Evolutionary conservation across 306 rosid species (phyloP).

Genomic region (Dalbergia oliveri): DNA sequence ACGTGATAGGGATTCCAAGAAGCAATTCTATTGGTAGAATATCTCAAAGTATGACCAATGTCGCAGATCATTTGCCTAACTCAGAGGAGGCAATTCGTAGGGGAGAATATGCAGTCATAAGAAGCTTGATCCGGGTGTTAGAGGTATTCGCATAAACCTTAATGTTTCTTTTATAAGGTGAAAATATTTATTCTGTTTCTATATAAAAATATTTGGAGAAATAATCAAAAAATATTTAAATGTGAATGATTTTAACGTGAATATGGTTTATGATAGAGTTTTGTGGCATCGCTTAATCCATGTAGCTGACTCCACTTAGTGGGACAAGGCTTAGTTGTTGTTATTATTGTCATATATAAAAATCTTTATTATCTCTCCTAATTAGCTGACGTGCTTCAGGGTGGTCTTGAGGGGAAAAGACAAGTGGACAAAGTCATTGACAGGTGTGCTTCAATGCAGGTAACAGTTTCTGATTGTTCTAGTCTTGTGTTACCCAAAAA

Average conservation of each 20-base stretch:
- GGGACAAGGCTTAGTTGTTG: neutral
- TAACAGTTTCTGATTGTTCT: conserved; percentile 46
- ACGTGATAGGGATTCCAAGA: conserved; percentile 77
- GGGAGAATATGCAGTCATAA: conserved; percentile 90
- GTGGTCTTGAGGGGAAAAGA: conserved; percentile 94
- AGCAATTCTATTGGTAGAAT: conserved; percentile 80
- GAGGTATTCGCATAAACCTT: conserved; percentile 66
- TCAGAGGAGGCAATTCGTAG: conserved; percentile 91
- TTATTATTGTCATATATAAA: too few species aligned
- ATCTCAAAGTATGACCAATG: conserved; percentile 63
- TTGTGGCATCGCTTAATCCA: too few species aligned
- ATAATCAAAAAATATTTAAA: too few species aligned
- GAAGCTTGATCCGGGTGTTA: conserved; percentile 89
- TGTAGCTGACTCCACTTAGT: too few species aligned
- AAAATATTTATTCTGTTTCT: neutral
- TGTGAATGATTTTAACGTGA: too few species aligned
- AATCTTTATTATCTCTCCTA: conserved; percentile 26
- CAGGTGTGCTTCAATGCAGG: conserved; percentile 96
- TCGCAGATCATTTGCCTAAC: conserved; percentile 65
- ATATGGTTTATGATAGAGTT: too few species aligned
- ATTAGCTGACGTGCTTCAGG: conserved; percentile 61
- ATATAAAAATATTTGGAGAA: neutral
- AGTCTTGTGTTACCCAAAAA: conserved; percentile 17
- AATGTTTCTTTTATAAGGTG: conserved; percentile 31
- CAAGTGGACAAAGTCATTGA: conserved; percentile 96